Conservation (phyloP, 805 yeast species). For the Metschnikowia santaceciliae region DNA sequence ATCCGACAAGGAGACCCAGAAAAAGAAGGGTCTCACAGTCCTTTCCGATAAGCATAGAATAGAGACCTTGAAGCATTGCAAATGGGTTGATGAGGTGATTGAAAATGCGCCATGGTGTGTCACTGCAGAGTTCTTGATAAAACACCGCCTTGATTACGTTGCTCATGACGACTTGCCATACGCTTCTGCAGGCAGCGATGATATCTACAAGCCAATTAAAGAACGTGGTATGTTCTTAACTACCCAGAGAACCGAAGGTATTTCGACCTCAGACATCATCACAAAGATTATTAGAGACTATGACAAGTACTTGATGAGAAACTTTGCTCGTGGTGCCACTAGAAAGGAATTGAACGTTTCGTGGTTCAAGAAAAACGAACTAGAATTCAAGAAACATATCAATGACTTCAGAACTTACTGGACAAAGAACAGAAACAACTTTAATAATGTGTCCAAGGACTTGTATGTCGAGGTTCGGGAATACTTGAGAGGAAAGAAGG, state of each 20-base stretch:
- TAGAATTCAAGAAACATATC: slow-evolving; percentile 88
- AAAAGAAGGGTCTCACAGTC: slow-evolving; percentile 89
- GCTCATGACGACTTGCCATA: slow-evolving; percentile 98
- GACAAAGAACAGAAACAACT: slow-evolving; percentile 65
- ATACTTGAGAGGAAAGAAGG: slow-evolving; percentile 50
- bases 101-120: slow-evolving; percentile 96
- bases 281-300: slow-evolving; percentile 93
- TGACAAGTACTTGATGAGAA: slow-evolving; percentile 94
- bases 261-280: slow-evolving; percentile 92
- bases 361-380: slow-evolving; percentile 95
- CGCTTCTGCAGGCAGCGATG: slow-evolving; percentile 83
- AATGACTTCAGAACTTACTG: slow-evolving; percentile 82
- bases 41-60: slow-evolving; percentile 81
- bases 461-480: slow-evolving; percentile 82
- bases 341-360: slow-evolving; percentile 94
- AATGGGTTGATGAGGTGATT: slow-evolving; percentile 96
- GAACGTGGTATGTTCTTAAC: slow-evolving; percentile 86
- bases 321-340: slow-evolving; percentile 96
- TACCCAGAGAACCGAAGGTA: slow-evolving; percentile 95
- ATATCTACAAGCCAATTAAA: slow-evolving; percentile 89
- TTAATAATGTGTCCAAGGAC: slow-evolving; percentile 74
- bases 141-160: slow-evolving; percentile 88
- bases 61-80: slow-evolving; percentile 89
- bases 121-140: slow-evolving; percentile 68
- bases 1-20: slow-evolving; percentile 85